Evolutionary conservation across 2,329 filamentous ascomycete species (phyloP).

Genomic region (Ophiostoma perfectum): DNA sequence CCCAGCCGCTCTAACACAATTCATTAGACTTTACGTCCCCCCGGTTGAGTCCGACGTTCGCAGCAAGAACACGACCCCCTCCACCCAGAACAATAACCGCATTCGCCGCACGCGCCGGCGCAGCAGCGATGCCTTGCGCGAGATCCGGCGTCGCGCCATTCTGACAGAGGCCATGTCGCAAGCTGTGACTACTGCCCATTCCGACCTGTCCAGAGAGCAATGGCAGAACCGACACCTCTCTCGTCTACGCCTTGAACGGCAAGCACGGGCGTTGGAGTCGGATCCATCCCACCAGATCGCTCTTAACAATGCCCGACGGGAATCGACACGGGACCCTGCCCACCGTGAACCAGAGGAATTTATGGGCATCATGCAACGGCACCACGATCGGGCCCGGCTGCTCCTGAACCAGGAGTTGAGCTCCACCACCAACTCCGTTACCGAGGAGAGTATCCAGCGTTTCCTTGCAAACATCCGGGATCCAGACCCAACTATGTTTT

Average conservation of each 20-base stretch:
- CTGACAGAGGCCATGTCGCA: constrained; percentile 17
- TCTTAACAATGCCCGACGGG: neutral
- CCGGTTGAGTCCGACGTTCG: constrained; percentile 27
- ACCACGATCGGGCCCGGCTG: neutral
- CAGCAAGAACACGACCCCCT: constrained; percentile 17
- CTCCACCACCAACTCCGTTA: neutral
- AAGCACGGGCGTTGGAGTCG: constrained; percentile 4
- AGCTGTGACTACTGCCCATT: neutral
- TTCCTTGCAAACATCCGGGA: constrained; percentile 13
- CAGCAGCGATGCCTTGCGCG: constrained; percentile 20
- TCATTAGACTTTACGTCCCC: constrained; percentile 26
- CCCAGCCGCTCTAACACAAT: neutral
- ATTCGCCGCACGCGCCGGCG: constrained; percentile 25
- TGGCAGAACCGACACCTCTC: neutral
- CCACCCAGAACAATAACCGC: constrained; percentile 11
- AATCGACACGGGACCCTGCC: neutral
- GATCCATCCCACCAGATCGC: neutral
- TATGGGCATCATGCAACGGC: neutral
- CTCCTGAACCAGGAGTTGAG: neutral
- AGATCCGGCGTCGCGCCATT: constrained; percentile 26
- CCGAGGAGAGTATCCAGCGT: constrained; percentile 3
- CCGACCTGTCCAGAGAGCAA: neutral
- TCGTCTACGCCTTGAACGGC: constrained; percentile 2
- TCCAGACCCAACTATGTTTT: neutral
- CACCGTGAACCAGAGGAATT: neutral